phyloP scores from a whole-genome alignment of 1,139 yeast species.

The Sugiyamaella paludigena region DNA sequence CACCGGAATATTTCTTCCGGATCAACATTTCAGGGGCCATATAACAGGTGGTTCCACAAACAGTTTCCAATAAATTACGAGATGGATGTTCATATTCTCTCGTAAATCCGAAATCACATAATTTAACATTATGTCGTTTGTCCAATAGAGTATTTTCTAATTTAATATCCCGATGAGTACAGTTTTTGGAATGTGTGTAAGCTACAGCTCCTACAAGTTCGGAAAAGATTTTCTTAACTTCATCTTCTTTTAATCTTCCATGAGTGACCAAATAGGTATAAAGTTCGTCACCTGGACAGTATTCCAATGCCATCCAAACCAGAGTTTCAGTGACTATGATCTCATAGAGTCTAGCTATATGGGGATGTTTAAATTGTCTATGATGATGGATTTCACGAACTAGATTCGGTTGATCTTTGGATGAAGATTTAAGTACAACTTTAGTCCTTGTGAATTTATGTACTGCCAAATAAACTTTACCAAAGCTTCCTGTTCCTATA shows the following conservation, averaged over 20 bases:
- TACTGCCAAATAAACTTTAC: constrained; percentile 80
- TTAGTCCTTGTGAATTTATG: constrained; percentile 68
- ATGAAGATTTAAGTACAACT: constrained; percentile 78
- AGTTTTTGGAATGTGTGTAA: constrained; percentile 76
- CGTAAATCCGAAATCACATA: constrained; percentile 93
- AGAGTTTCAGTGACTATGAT: constrained; percentile 74
- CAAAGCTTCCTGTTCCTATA: constrained; percentile 72
- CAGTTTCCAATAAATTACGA: constrained; percentile 61
- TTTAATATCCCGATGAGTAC: constrained; percentile 88
- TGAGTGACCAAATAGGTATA: constrained; percentile 63
- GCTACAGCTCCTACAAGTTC: constrained; percentile 82
- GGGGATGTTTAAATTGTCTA: constrained; percentile 76
- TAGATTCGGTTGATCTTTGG: constrained; percentile 80
- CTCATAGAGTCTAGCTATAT: constrained; percentile 82
- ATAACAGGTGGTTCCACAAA: constrained; percentile 93
- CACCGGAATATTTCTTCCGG: constrained; percentile 67
- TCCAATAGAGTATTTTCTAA: constrained; percentile 81
- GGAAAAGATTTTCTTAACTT: constrained; percentile 60
- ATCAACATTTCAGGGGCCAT: constrained; percentile 92
- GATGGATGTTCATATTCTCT: constrained; percentile 52
- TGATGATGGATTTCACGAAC: constrained; percentile 91
- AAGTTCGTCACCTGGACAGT: constrained; percentile 76
- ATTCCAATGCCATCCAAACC: constrained; percentile 87
- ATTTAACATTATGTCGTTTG: constrained; percentile 63
- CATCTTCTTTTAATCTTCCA: constrained; percentile 49